These are phyloP conservation scores for Cryptococcus jaspeensis DNA, from an alignment of 1,284 basidiomycete genomes.

Conservation along the genomic window DNA sequence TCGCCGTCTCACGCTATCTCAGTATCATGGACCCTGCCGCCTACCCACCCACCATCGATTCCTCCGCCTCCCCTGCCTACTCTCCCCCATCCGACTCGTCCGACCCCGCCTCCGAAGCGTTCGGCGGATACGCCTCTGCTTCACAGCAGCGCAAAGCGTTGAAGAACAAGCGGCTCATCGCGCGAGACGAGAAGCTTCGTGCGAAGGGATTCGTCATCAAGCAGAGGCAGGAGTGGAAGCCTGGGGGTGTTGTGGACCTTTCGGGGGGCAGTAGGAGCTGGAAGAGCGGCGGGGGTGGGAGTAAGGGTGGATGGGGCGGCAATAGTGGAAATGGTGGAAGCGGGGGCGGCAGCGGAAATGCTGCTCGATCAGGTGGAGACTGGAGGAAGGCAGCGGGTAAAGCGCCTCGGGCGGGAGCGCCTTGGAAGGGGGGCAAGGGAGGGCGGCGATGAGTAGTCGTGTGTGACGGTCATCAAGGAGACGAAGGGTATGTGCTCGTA, in stretches of 20 bases:
- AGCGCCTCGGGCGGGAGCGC: no score
- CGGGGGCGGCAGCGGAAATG: background rate
- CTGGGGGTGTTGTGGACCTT: background rate
- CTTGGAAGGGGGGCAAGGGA: no score
- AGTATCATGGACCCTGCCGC: background rate
- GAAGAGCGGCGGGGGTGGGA: background rate
- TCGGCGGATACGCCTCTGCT: background rate
- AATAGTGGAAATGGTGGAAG: background rate
- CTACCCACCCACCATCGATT: background rate
- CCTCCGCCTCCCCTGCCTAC: background rate
- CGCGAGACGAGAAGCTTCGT: conserved; percentile 18
- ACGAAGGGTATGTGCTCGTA: no score
- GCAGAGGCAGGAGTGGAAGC: conserved; percentile 1
- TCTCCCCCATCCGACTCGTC: background rate
- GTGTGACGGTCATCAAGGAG: no score
- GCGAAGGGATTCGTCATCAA: conserved; percentile 16
- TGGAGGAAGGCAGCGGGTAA: no score
- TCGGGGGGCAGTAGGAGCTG: background rate
- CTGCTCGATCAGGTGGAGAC: background rate
- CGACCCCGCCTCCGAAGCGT: no score
- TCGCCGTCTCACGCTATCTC: conserved; percentile 19
- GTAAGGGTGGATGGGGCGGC: background rate
- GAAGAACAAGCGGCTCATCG: conserved; percentile 13
- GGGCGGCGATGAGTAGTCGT: no score
- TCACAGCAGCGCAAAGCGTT: conserved; percentile 21